Base-by-base conservation (phyloP, 495 filamentous ascomycete genomes). In the Penicillium riverlandense region DNA sequence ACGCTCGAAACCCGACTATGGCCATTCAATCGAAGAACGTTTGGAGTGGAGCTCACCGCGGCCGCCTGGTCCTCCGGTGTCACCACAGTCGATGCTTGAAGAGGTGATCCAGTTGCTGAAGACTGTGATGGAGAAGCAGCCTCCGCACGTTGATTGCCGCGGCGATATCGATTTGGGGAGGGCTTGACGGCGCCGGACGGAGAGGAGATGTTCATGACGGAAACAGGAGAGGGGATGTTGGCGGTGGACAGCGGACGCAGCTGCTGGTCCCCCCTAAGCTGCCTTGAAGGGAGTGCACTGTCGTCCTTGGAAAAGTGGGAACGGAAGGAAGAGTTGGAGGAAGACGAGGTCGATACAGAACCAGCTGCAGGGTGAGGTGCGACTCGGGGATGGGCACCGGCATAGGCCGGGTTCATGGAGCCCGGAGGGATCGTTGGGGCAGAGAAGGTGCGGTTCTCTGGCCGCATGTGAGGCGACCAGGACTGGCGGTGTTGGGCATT, bases 91-190 rank as follows among this genome's bases (percentile, higher is more conserved):
- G 48, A 42, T 12, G 41, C 40, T 2, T 48, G 35, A 16, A 16
- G 15, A 8, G 50, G 14, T 6, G 68, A 65, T 15, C 65, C 61
- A 35, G 65, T 55, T 12, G 67, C 66, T 11, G 72, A 66, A 7
- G 70, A 66, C 36, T 63, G 69, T 29, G 65, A 62, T 41, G 61
- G 71, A 28, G 57, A 65, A 29, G 55, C 55, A 28, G 65, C 61
- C 41, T 79, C 74, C 8, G 65, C 54, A 34, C 76, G 66, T 32
- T 75, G 76, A 41, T 73, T 70, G 16, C 68, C 70, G 35, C 82
- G 79, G 42, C 79, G 72, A 55, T 86, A 86, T 7, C 83, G 78
- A 61, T 86, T 80, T 7, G 83, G 82, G 4, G 78, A 78, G 11
- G 83, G 72, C 47, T 84, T 82, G 33, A 72, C 57, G 16, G 54